These are phyloP conservation scores for Bombardia bombarda DNA, from an alignment of 495 filamentous ascomycete species.

Conservation along the genomic window DNA sequence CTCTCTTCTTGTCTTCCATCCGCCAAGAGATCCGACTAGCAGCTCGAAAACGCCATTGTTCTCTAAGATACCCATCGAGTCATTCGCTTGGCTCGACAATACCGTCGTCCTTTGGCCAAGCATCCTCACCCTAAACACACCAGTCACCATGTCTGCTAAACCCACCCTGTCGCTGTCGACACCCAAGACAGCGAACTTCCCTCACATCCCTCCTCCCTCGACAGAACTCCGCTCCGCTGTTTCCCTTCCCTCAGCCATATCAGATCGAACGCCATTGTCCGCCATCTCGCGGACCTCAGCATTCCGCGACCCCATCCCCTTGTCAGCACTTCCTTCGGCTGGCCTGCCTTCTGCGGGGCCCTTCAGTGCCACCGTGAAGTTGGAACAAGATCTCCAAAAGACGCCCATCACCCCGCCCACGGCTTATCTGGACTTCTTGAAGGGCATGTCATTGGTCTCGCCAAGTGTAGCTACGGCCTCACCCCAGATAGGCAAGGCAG, in stretches of 20 bases:
- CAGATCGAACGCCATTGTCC: slow-evolving; percentile 21
- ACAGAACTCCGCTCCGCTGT: slow-evolving; percentile 41
- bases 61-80: slow-evolving; percentile 28
- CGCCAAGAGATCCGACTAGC: slow-evolving; percentile 27
- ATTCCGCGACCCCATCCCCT: slow-evolving; percentile 22
- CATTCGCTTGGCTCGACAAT: slow-evolving; percentile 36
- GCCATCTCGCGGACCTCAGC: slow-evolving; percentile 25
- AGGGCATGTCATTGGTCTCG: slow-evolving; percentile 54
- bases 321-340: slow-evolving; percentile 24
- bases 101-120: slow-evolving; percentile 3
- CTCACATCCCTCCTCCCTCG: slow-evolving; percentile 59
- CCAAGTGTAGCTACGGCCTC: slow-evolving; percentile 40
- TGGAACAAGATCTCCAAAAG: slow-evolving; percentile 32
- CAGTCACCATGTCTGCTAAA: slow-evolving; percentile 50
- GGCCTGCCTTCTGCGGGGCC: slow-evolving; percentile 27
- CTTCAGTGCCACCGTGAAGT: slow-evolving; percentile 22
- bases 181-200: slow-evolving; percentile 67
- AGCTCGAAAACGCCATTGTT: slow-evolving; percentile 17
- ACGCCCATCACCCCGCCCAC: slow-evolving; percentile 90
- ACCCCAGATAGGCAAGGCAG: slow-evolving; percentile 28
- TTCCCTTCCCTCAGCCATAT: slow-evolving; percentile 25
- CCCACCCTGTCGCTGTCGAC: slow-evolving; percentile 67
- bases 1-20: slow-evolving; percentile 19
- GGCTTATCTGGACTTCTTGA: slow-evolving; percentile 89
- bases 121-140: slow-evolving; percentile 7